A percentile compares a stretch with the other conserved stretches of the same genome.
Evolutionary conservation across 768 basidiomycete species (phyloP).

Genomic region (Kwoniella bestiolae): DNA sequence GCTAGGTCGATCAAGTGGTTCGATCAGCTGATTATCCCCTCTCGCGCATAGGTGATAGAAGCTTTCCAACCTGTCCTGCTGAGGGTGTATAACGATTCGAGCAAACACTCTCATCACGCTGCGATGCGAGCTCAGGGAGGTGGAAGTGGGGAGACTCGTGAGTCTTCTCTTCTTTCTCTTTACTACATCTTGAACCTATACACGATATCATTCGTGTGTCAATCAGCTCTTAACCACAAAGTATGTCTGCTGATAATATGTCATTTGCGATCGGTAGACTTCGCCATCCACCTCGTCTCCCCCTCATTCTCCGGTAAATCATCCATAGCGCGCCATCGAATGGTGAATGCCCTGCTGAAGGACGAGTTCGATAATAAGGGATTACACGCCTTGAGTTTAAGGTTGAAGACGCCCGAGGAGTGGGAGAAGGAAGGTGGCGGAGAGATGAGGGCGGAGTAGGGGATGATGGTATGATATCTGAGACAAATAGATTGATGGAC

Average conservation of each 20-base stretch:
- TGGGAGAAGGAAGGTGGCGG: conserved; percentile 52
- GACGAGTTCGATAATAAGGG: conserved; percentile 59
- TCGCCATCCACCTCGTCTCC: conserved; percentile 50
- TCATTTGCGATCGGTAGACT: no score
- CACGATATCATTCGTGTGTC: no score
- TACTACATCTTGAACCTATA: no score
- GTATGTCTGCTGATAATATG: no score
- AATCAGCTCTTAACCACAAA: no score
- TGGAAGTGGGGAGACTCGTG: conserved; percentile 60
- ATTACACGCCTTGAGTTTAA: conserved; percentile 59
- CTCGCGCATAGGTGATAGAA: conserved; percentile 53
- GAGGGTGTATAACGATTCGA: conserved; percentile 58
- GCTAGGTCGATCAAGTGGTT: no score
- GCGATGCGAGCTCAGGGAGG: conserved; percentile 59
- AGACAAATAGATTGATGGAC: neutral
- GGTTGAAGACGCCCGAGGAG: conserved; percentile 58
- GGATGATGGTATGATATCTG: neutral
- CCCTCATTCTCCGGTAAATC: conserved; percentile 51
- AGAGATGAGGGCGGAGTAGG: conserved; percentile 7
- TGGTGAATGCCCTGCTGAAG: conserved; percentile 59
- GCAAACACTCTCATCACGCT: conserved; percentile 58
- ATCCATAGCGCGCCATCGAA: conserved; percentile 58
- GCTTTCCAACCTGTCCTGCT: conserved; percentile 54
- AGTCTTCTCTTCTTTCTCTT: conserved; percentile 32
- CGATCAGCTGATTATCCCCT: no score